Evolutionary conservation across 345 rosid genomes (phyloP).

Genomic region (Excoecaria cochinchinensis): DNA sequence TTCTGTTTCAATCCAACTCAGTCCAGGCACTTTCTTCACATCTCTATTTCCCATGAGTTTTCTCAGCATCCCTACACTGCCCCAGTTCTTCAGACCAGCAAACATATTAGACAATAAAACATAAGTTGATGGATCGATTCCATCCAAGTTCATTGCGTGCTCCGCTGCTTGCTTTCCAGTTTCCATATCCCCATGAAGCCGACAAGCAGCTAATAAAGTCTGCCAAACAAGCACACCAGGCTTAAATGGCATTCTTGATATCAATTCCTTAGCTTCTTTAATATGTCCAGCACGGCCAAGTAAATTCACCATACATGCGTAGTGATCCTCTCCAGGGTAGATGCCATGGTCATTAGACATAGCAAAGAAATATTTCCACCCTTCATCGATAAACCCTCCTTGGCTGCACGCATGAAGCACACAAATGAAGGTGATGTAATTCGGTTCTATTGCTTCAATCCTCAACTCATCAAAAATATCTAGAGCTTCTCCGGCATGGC

Average conservation of each 20-base stretch:
- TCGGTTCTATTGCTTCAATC: conserved; percentile 39
- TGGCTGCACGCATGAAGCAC: conserved; percentile 60
- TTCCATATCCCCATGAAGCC: conserved; percentile 50
- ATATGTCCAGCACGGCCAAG: conserved; percentile 48
- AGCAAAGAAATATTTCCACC: conserved; percentile 47
- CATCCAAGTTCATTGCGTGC: conserved; percentile 35
- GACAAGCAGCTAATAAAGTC: conserved; percentile 50
- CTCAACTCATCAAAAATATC: conserved; percentile 46
- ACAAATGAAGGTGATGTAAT: conserved; percentile 41
- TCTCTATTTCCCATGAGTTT: conserved; percentile 42
- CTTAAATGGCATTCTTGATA: conserved; percentile 42
- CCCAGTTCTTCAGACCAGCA: conserved; percentile 49
- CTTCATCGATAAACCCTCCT: conserved; percentile 47
- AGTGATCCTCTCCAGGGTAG: conserved; percentile 53
- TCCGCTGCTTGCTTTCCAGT: conserved; percentile 47
- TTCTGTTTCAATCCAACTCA: conserved; percentile 47
- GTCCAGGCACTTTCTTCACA: conserved; percentile 55
- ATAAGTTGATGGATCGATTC: conserved; percentile 43
- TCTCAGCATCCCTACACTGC: conserved; percentile 43
- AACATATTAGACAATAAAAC: conserved; percentile 53
- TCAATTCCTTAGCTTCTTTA: conserved; percentile 51
- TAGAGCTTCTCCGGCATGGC: conserved; percentile 44
- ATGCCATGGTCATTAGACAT: conserved; percentile 45
- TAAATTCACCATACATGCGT: conserved; percentile 51
- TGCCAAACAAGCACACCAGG: conserved; percentile 56